These are phyloP conservation scores for Talaromyces nanjingensis DNA, from an alignment of 495 filamentous ascomycete species.

Conservation along the genomic window DNA sequence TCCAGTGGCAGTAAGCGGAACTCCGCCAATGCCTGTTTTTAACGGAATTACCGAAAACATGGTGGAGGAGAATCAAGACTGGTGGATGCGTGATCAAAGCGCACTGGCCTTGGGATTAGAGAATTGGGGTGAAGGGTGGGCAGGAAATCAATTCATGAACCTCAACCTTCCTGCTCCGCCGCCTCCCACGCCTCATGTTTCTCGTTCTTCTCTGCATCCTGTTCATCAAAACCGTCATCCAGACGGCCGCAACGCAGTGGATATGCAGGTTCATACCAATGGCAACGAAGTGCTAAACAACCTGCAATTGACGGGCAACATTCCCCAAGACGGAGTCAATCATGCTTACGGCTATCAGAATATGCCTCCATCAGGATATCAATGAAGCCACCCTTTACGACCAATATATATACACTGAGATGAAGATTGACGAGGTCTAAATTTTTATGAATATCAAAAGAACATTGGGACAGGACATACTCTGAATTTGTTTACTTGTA, in stretches of 20 bases:
- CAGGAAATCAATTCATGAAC: constrained; percentile 9
- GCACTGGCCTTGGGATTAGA: constrained; percentile 38
- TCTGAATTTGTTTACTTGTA: background rate
- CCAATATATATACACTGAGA: background rate
- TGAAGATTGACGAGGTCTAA: background rate
- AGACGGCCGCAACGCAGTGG: background rate
- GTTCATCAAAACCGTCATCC: background rate
- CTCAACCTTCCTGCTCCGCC: background rate
- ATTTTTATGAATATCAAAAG: background rate
- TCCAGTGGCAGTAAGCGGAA: constrained; percentile 13
- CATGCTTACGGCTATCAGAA: background rate
- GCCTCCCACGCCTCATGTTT: background rate
- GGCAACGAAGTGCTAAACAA: background rate
- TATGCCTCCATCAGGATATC: background rate
- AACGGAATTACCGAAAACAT: constrained; percentile 39
- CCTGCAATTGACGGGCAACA: background rate
- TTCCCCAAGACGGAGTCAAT: background rate
- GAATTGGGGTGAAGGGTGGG: constrained; percentile 34
- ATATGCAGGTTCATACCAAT: background rate
- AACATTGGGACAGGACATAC: background rate
- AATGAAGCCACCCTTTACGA: background rate
- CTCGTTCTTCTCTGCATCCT: background rate
- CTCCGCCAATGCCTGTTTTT: constrained; percentile 32
- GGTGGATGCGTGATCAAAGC: constrained; percentile 49
- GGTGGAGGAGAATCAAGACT: constrained; percentile 50